These are phyloP conservation scores for Alternaria novae-zelandiae DNA, from an alignment of 2,329 filamentous ascomycete species.

Conservation along the genomic window DNA sequence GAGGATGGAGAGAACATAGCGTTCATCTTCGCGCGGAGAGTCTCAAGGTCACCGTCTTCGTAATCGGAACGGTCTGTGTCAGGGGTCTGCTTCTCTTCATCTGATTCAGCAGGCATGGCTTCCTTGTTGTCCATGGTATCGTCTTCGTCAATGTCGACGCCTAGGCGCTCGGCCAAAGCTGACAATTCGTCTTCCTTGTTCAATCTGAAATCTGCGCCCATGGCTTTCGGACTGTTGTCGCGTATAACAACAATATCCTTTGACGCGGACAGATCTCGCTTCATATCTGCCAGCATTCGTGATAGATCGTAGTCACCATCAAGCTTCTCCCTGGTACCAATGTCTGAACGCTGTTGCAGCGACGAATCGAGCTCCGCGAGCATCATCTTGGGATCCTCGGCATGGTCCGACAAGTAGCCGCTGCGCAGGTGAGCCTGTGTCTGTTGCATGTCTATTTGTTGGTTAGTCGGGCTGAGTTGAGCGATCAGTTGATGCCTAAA, in stretches of 20 bases:
- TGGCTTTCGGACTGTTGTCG: neutral
- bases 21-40: neutral
- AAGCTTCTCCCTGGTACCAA: neutral
- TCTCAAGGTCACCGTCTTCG: conserved; percentile 5
- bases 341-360: neutral
- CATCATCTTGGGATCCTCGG: conserved; percentile 4
- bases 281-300: neutral
- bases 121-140: neutral
- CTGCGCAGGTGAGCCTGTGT: neutral
- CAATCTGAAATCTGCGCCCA: too few relatives aligned
- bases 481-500: neutral
- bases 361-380: conserved; percentile 8
- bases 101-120: neutral
- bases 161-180: neutral
- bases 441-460: neutral
- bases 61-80: neutral
- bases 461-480: neutral
- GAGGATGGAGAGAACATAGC: neutral
- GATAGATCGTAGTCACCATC: neutral
- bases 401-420: neutral
- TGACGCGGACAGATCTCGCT: neutral
- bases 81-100: neutral
- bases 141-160: neutral
- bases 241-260: neutral
- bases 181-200: neutral